Conservation (phyloP, 139 green algal species). For the Coccomyxa sp. region DNA sequence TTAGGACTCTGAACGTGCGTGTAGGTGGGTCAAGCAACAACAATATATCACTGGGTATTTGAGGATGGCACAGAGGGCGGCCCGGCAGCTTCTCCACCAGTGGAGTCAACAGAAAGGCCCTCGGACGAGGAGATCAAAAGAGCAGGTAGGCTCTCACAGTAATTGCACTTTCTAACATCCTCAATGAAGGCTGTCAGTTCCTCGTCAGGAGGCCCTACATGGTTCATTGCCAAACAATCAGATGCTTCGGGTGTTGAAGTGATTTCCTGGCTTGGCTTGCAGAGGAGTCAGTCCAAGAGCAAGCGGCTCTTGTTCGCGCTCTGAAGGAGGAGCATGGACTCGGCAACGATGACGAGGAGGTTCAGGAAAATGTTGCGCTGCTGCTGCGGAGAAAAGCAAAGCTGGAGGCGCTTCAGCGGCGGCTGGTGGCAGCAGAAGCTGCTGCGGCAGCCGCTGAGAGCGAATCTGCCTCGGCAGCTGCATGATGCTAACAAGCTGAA, state of each 20-base stretch:
- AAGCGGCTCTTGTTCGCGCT: background rate
- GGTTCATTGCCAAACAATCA: too few species aligned
- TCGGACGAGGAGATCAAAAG: background rate
- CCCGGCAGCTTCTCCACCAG: background rate
- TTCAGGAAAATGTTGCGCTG: constrained; percentile 8
- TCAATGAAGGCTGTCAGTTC: background rate
- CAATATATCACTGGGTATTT: constrained; percentile 17
- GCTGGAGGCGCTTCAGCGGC: constrained; percentile 9
- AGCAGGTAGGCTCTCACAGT: background rate
- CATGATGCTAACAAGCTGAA: background rate
- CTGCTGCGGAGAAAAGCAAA: constrained; percentile 12
- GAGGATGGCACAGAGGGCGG: constrained; percentile 22
- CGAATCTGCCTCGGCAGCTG: background rate
- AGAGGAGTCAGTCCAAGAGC: background rate
- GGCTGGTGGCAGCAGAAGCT: constrained; percentile 2
- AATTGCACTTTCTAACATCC: background rate
- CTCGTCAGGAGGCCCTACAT: too few species aligned
- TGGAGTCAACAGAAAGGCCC: background rate
- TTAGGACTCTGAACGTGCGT: background rate
- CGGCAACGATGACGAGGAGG: constrained; percentile 7
- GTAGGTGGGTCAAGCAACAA: constrained; percentile 13
- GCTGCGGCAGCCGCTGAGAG: background rate
- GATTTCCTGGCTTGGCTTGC: background rate
- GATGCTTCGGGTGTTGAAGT: background rate
- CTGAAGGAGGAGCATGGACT: constrained; percentile 22